Conservation (phyloP, 169 alveolate genomes). For the Plasmodium adleri region DNA sequence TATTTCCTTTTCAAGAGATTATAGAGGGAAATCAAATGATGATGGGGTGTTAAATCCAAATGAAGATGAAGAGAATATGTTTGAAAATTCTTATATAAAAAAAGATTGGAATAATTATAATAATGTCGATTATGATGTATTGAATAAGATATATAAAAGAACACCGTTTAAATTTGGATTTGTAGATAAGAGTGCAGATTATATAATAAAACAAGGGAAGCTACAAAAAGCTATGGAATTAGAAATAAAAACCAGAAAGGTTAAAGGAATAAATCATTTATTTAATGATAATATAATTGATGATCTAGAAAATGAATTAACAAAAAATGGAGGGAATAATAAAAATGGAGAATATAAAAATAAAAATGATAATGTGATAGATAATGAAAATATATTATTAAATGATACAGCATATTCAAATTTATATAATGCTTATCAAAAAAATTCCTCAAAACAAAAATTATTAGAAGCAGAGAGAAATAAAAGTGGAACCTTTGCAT, state of each 20-base stretch:
- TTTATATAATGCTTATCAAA: conserved; percentile 39
- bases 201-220: conserved; percentile 68
- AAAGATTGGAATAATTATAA: background rate
- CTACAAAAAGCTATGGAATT: conserved; percentile 70
- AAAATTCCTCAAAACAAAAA: conserved; percentile 34
- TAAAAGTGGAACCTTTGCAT: conserved; percentile 74
- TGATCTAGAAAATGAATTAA: conserved; percentile 16
- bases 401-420: conserved; percentile 24
- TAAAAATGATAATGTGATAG: background rate
- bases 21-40: too few species aligned
- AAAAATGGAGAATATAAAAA: background rate
- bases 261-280: conserved; percentile 69
- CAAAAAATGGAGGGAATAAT: background rate
- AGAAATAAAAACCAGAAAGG: conserved; percentile 72
- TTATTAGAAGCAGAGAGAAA: conserved; percentile 47
- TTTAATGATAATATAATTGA: conserved; percentile 23
- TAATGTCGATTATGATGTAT: conserved; percentile 40
- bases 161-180: conserved; percentile 74
- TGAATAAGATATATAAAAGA: conserved; percentile 54
- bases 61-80: background rate
- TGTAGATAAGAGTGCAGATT: conserved; percentile 64
- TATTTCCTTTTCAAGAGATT: too few species aligned
- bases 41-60: background rate
- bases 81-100: conserved; percentile 1
- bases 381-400: conserved; percentile 4